Base-by-base conservation (phyloP, 2,329 filamentous ascomycete genomes). In the Stemphylium lycopersici region DNA sequence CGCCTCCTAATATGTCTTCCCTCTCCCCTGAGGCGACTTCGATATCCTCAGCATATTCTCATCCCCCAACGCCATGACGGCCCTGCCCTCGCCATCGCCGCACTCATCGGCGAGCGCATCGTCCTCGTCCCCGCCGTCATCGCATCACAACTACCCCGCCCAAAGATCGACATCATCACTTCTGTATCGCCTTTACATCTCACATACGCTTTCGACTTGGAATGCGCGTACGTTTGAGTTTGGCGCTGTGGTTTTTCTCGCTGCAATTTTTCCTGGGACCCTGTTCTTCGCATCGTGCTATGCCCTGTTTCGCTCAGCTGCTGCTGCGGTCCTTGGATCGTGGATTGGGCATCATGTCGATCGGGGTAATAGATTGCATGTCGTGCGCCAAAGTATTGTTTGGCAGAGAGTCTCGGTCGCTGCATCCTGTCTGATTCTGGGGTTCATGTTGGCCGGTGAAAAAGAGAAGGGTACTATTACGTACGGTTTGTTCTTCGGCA, bases 221-320 rank as follows among this genome's bases (percentile, higher is more conserved):
- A 82, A 81, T 56, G 76, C 77, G 1, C 73, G 80, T 16, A 68
- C 74, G 1, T 81, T 81, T 62, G 80, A 82, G 59, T 81, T 82
- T 55, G 79, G 77, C 31, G 76, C 79, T n/a, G 76, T 81, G 11
- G 71, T 82, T 11, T 82, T 81, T 61, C 70, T 82, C 0, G 77
- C 78, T 2, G 59, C 68, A 3, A 76, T 80, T 29, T 81, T 76
- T 43, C 79, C 79, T 0, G 63, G 78, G 0, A 90, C 87, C 0
- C 76, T 91, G 18, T 78, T 89, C 18, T 87, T 85, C 32, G 80
- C 87, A 51, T 90, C 88, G 0, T 75, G 87, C n/a, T 91, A 91
- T 65, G 88, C 88, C 0, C 74, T 91, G 6, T 77, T 81, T 4
- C 83, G 89, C 18, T 80, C 83, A 5, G 73, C 79, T 0, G 78